phyloP scores from a whole-genome alignment of 78 protist species.

The Dictyostelium citrinum region DNA sequence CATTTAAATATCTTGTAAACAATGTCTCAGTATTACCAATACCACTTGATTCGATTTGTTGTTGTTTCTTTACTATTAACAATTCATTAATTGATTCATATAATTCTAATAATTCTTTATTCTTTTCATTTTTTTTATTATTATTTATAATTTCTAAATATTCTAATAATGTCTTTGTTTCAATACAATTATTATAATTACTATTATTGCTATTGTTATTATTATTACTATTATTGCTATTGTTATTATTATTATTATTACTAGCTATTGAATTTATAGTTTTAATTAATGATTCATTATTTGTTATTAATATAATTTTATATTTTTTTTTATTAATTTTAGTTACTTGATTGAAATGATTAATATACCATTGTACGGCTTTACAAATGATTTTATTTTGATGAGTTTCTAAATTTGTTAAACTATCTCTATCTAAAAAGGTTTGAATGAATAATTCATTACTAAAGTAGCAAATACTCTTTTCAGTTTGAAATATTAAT shows the following conservation, averaged over 20 bases:
- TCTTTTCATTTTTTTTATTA: neutral
- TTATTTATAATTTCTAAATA: neutral
- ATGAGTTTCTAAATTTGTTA: neutral
- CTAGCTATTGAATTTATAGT: neutral
- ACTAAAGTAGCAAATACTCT: slow-evolving; percentile 9
- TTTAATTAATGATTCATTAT: neutral
- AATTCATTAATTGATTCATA: slow-evolving; percentile 10
- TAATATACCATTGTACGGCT: slow-evolving; percentile 11
- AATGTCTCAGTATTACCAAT: neutral
- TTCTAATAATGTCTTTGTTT: neutral
- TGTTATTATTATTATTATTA: no score
- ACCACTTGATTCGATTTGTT: neutral
- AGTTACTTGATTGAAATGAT: neutral
- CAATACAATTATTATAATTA: neutral
- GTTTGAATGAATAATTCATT: slow-evolving; percentile 28
- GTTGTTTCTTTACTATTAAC: neutral
- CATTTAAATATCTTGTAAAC: slow-evolving; percentile 45
- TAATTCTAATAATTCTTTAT: neutral
- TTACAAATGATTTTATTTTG: neutral
- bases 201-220: neutral
- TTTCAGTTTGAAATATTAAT: neutral
- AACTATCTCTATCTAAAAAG: neutral
- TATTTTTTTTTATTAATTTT: neutral
- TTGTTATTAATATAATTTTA: neutral
- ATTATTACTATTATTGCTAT: no score